Base-by-base conservation (phyloP, 2,329 filamentous ascomycete genomes). In the Mariannaea elegans region DNA sequence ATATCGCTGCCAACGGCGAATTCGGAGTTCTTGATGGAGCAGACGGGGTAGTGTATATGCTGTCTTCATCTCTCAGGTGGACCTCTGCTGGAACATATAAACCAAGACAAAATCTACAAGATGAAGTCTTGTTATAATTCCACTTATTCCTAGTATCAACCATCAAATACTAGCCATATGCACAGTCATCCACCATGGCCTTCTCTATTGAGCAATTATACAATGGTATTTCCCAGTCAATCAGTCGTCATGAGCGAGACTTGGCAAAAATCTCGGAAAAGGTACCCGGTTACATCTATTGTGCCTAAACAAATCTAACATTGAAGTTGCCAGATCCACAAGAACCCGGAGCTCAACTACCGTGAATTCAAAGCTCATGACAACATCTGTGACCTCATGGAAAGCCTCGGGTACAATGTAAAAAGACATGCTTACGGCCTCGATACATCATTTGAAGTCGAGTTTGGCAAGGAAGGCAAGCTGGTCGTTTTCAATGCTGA, bases 271-370 rank as follows among this genome's bases (percentile, higher is more conserved):
- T 69, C 1, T 67, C 60, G 16, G 59, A 61, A 48, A 59, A 61
- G 53, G 66, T 66, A 56, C 5, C 9, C n/a, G 6, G 1, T 0
- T 7, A 7, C 1, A 13, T 2, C 12, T 10, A 8, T 31, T 2
- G 0, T 4, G 5, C 4, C 16, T 36, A 12, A 7, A 32, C 16
- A 3, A 1, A 2, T 8, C 46, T 42, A 6, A 55, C 8, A 3
- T 3, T 2, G 9, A 44, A 18, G 5, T 12, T 12, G 4, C 10
- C 10, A 64, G 62, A 65, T 82, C 21, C 79, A 81, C 60, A 73
- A 78, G 27, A 75, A 81, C 44, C 80, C 80, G 0, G 79, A 82
- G 63, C 67, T 80, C 5, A 75, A 73, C 6, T 81, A 75, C 59
- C 67, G 78, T 24, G 80, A 82, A 59, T 68, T 72, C 48, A 75